Evolutionary conservation across 139 green algal species (phyloP).

Genomic region (Nannochloris sp.): DNA sequence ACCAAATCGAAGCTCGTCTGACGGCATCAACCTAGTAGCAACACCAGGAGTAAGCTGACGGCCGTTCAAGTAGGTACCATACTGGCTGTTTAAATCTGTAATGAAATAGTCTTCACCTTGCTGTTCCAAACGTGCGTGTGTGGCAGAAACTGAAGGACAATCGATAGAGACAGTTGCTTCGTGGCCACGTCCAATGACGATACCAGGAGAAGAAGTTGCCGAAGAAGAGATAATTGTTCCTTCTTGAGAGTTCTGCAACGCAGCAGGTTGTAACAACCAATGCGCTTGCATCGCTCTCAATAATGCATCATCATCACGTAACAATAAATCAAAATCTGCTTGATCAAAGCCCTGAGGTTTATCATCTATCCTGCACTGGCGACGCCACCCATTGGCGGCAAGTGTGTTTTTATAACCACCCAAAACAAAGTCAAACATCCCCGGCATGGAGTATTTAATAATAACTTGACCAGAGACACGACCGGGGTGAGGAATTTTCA

Average conservation of each 20-base stretch:
- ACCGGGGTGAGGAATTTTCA: slow-evolving; percentile 92
- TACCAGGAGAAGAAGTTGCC: background rate
- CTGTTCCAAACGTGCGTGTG: slow-evolving; percentile 3
- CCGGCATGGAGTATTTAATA: slow-evolving; percentile 75
- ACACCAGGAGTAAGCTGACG: slow-evolving; percentile 10
- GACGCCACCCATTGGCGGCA: background rate
- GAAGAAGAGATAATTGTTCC: too few relatives aligned
- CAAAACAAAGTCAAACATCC: slow-evolving; percentile 74
- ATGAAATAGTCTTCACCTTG: slow-evolving; percentile 33
- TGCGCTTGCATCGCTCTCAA: slow-evolving; percentile 45
- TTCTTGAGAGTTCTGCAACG: too few relatives aligned
- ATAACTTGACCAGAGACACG: slow-evolving; percentile 53
- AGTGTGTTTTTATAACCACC: slow-evolving; percentile 65
- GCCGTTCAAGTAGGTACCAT: slow-evolving; percentile 67
- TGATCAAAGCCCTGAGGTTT: slow-evolving; percentile 53
- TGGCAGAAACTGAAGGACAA: background rate
- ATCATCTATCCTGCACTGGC: slow-evolving; percentile 44
- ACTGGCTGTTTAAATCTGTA: slow-evolving; percentile 33
- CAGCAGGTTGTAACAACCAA: slow-evolving; percentile 77
- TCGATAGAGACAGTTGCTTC: background rate
- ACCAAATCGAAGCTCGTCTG: slow-evolving; percentile 60
- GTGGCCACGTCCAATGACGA: background rate
- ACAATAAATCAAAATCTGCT: slow-evolving; percentile 45
- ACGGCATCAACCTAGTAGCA: slow-evolving; percentile 31
- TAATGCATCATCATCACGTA: slow-evolving; percentile 61